Percentiles rank a stretch among this genome's conserved stretches.
Evolutionary conservation across 768 basidiomycete species (phyloP).

Genomic region (Termitomyces sp.): DNA sequence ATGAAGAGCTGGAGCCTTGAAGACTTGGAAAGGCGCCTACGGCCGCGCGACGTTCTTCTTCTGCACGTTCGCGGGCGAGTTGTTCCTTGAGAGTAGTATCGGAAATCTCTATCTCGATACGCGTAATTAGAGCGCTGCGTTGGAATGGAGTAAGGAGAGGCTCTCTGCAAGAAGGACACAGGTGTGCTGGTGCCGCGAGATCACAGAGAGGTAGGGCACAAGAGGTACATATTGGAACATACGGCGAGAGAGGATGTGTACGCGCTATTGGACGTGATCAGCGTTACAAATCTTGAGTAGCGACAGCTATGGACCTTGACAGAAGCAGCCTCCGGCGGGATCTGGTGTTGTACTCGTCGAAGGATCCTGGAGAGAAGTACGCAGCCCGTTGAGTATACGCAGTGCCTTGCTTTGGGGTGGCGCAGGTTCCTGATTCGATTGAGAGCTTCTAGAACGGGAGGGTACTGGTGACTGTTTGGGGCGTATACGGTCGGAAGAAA

Average conservation of each 20-base stretch:
- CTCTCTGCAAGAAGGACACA: slow-evolving; percentile 52
- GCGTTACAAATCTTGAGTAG: not conserved
- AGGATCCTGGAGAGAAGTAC: slow-evolving; percentile 33
- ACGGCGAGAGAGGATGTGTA: slow-evolving; percentile 52
- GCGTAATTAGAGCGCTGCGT: slow-evolving; percentile 34
- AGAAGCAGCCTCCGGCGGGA: slow-evolving; percentile 67
- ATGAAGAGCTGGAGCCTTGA: slow-evolving; percentile 1
- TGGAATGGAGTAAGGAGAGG: slow-evolving; percentile 32
- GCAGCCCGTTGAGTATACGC: slow-evolving; percentile 41
- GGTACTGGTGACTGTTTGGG: slow-evolving; percentile 21
- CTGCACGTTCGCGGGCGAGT: slow-evolving; percentile 39
- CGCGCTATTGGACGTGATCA: slow-evolving; percentile 37
- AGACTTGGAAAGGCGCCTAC: slow-evolving; percentile 65
- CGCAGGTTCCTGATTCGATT: slow-evolving; percentile 22
- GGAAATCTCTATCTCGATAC: slow-evolving; percentile 41
- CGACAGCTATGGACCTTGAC: slow-evolving; percentile 43
- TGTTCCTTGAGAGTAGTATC: slow-evolving; percentile 45
- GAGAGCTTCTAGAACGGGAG: slow-evolving; percentile 30
- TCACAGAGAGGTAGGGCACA: slow-evolving; percentile 66
- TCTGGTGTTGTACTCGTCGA: slow-evolving; percentile 34
- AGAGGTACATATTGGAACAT: slow-evolving; percentile 48
- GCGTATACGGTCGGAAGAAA: slow-evolving; percentile 55
- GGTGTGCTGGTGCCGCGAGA: slow-evolving; percentile 49
- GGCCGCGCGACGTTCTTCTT: slow-evolving; percentile 45
- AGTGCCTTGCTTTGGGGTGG: slow-evolving; percentile 48